A percentile compares a stretch with the other conserved stretches of the same genome.
phyloP scores from a whole-genome alignment of 2,329 filamentous ascomycete genomes.

The Trichophyton simii region DNA sequence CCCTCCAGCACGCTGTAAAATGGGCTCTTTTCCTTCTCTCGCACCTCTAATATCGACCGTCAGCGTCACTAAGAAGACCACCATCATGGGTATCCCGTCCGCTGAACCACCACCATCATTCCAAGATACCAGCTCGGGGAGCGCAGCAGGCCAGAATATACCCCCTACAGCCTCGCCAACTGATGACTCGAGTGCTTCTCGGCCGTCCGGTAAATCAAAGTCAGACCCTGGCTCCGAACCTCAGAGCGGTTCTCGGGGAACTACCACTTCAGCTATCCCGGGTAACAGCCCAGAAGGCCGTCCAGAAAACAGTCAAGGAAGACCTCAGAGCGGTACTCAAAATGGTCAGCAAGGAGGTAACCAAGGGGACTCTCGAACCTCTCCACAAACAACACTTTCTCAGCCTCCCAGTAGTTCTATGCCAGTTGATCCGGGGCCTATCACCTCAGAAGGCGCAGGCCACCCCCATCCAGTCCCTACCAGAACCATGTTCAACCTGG shows the following conservation, averaged over 20 bases:
- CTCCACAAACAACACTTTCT: background rate
- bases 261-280: background rate
- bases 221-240: background rate
- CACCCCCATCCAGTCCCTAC: background rate
- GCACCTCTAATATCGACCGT: background rate
- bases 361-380: background rate
- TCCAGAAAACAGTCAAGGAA: background rate
- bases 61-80: slow-evolving; percentile 11
- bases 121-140: background rate
- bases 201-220: background rate
- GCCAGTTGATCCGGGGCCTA: background rate
- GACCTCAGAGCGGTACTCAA: background rate
- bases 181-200: background rate
- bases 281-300: background rate
- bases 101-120: slow-evolving; percentile 7
- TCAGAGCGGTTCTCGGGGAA: background rate
- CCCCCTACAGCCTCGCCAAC: background rate
- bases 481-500: slow-evolving; percentile 5
- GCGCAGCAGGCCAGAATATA: background rate
- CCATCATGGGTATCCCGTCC: slow-evolving; percentile 4
- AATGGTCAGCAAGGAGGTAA: background rate
- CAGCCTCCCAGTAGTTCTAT: background rate
- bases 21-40: background rate
- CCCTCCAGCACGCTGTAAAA: background rate
- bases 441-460: background rate